A percentile compares a stretch with the other conserved stretches of the same genome.
These are phyloP conservation scores for Termitomyces sp. DNA, from an alignment of 768 basidiomycete genomes.

Conservation along the genomic window DNA sequence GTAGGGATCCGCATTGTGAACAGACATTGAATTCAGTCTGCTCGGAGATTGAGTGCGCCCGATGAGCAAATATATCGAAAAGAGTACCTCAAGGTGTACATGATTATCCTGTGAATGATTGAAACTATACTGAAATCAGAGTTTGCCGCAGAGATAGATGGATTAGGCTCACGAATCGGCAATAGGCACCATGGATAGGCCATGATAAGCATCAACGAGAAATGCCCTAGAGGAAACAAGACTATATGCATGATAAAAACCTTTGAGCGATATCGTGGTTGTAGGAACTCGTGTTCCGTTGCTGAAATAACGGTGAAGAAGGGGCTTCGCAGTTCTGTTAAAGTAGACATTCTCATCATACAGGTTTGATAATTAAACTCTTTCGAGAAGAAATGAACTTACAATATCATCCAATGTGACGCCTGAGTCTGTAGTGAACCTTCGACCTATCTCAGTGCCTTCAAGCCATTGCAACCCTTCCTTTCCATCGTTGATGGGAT, in stretches of 20 bases:
- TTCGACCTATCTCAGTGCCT: constrained; percentile 33
- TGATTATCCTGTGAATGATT: constrained; percentile 68
- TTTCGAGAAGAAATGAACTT: not conserved
- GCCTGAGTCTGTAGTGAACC: not conserved
- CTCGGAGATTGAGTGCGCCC: constrained; percentile 1
- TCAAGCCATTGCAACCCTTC: constrained; percentile 32
- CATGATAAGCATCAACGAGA: constrained; percentile 76
- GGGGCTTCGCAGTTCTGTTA: not conserved
- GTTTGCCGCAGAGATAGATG: constrained; percentile 6
- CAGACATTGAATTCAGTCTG: constrained; percentile 73
- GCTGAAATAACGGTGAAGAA: constrained; percentile 17
- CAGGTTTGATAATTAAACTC: not conserved
- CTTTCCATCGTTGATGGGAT: constrained; percentile 20
- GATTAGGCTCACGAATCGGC: constrained; percentile 64
- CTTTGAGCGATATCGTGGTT: constrained; percentile 23
- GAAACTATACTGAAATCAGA: constrained; percentile 41
- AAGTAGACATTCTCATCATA: constrained; percentile 19
- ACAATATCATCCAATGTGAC: constrained; percentile 9
- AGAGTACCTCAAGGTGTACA: constrained; percentile 65
- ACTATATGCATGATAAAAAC: constrained; percentile 48
- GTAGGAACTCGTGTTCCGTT: constrained; percentile 1
- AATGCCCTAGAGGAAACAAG: constrained; percentile 83
- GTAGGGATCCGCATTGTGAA: constrained; percentile 59
- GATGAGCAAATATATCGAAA: not conserved
- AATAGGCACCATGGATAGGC: constrained; percentile 78